A percentile compares a stretch with the other conserved stretches of the same genome.
These are phyloP conservation scores for Neurospora sublineolata DNA, from an alignment of 495 filamentous ascomycete species.

Conservation along the genomic window DNA sequence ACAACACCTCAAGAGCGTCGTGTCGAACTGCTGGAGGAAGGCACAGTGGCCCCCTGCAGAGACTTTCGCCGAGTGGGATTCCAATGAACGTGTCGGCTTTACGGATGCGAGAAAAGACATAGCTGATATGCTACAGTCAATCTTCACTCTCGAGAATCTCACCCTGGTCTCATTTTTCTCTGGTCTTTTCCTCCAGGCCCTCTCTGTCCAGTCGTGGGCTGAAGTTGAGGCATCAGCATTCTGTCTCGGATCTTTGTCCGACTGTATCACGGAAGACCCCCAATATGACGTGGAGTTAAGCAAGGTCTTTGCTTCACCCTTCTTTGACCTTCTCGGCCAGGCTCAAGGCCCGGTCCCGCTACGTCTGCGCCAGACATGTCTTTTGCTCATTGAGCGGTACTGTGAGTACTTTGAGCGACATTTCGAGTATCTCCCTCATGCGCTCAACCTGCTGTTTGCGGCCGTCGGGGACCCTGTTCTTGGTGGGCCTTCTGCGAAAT, in stretches of 20 bases:
- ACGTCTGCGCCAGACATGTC: constrained; percentile 63
- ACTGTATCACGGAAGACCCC: constrained; percentile 56
- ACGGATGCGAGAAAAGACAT: constrained; percentile 70
- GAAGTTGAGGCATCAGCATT: constrained; percentile 73
- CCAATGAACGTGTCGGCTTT: constrained; percentile 60
- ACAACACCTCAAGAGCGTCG: constrained; percentile 39
- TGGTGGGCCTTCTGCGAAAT: constrained; percentile 61
- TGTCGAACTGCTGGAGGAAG: constrained; percentile 51
- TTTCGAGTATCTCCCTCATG: constrained; percentile 55
- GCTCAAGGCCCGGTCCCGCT: constrained; percentile 42
- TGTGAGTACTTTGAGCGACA: constrained; percentile 71
- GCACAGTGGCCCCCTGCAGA: constrained; percentile 46
- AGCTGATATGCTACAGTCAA: constrained; percentile 64
- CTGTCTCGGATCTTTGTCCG: constrained; percentile 64
- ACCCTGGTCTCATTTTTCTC: constrained; percentile 60
- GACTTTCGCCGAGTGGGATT: constrained; percentile 52
- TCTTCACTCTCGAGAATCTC: constrained; percentile 59
- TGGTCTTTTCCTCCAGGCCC: constrained; percentile 46
- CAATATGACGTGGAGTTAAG: constrained; percentile 56
- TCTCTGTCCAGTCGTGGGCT: constrained; percentile 53
- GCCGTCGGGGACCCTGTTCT: constrained; percentile 57
- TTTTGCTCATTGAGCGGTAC: constrained; percentile 69
- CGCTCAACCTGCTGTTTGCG: constrained; percentile 72
- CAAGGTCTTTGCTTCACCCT: constrained; percentile 52
- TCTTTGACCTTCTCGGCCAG: constrained; percentile 49